Conservation (phyloP, 75 land plant species). For the Gnetum montanum region DNA sequence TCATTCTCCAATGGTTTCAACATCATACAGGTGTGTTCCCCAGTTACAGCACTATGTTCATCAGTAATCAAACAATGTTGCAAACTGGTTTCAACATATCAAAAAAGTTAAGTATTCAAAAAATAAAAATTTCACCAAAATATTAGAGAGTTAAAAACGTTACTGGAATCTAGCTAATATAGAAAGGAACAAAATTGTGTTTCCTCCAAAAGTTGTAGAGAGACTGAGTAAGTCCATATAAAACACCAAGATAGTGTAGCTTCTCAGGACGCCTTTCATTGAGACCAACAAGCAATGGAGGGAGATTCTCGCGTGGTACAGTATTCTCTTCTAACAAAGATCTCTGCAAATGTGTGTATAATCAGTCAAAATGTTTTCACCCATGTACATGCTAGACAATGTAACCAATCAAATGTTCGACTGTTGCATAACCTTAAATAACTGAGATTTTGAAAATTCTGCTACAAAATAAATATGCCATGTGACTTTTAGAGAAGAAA, state of each 20-base stretch:
- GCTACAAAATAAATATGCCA: no score
- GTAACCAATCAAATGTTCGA: neutral
- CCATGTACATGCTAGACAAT: neutral
- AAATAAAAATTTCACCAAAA: neutral
- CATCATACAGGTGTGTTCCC: constrained; percentile 93
- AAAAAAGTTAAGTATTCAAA: neutral
- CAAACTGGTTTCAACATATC: neutral
- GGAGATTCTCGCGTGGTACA: constrained; percentile 69
- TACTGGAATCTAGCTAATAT: constrained; percentile 68
- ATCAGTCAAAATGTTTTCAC: neutral
- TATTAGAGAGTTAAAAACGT: neutral
- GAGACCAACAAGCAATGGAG: constrained; percentile 74
- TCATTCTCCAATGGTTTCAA: constrained; percentile 67
- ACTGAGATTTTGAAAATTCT: neutral
- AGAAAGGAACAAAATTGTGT: constrained; percentile 76
- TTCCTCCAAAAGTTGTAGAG: constrained; percentile 89
- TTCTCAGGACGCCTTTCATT: constrained; percentile 82
- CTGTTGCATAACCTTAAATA: neutral
- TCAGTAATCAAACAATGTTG: neutral
- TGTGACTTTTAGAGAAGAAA: neutral
- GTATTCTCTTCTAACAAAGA: constrained; percentile 80
- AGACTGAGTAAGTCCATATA: constrained; percentile 78
- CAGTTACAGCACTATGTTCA: constrained; percentile 77
- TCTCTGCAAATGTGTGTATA: constrained; percentile 26
- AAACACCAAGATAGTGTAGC: constrained; percentile 91